Base-by-base conservation (phyloP, 1,284 basidiomycete genomes). In the Testicularia cyperi region DNA sequence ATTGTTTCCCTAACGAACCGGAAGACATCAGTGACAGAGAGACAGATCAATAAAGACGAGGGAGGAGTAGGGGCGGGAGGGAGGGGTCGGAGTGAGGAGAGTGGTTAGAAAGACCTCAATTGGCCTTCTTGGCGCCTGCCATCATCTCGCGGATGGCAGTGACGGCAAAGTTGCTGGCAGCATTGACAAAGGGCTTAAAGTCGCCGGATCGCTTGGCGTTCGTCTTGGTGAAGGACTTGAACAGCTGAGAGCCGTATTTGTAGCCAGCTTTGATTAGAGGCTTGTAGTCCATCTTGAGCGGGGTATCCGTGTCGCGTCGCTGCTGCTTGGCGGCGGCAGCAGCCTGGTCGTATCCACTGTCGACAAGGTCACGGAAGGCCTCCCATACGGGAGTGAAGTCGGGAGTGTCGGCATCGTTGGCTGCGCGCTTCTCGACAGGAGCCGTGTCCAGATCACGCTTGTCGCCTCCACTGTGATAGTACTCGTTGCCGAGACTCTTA, bases 131-230 rank as follows among this genome's bases (percentile, higher is more conserved):
- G 10, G 26, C 26, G 12, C 18, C 13, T 6, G 25, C 19, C 8
- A 25, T 26, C 42, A 61, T 49, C 44, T 61, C 57, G 37, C 51
- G 48, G 38, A 61, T 38, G 9, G 57, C 57, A 6, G 45, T 49
- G 29, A 26, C 20, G 23, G 57, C 51, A 44, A 61, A 61, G 25
- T 22, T 49, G 43, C 43, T 45, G 18, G 57, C 57, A 1, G 88
- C 85, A 75, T 92, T 88, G 67, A 90, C 90, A 14, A 92, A 80
- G 6, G 90, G 90, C 45, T 91, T 90, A 35, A 52, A 52, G 26
- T 68, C 66, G 18, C 44, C 34, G 78, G 57, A 49, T 14, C 57
- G 51, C 57, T 61, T 61, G 26, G 35, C 33, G 34, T 65, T 58
- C 23, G 32, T 24, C 21, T 42, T 42, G 34, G 55, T 53, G 42